A percentile compares a stretch with the other conserved stretches of the same genome.
Conservation (phyloP, 2,329 filamentous ascomycete species). For the Diaporthe sp. region DNA sequence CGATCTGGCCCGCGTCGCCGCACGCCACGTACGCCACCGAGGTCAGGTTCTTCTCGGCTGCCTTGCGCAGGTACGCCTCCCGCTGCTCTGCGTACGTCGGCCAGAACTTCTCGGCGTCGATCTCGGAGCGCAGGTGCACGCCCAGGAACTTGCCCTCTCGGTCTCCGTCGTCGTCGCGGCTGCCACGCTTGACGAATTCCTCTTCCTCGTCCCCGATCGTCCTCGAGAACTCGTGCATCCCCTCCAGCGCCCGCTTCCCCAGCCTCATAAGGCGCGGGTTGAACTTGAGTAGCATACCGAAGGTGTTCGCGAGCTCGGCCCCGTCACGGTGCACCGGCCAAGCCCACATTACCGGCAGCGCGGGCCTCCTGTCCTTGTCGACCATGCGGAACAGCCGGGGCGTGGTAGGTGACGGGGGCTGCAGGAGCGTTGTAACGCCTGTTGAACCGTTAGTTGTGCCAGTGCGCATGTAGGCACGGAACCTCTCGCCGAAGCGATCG, state of each 20-base stretch:
- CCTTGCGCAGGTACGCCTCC: constrained; percentile 55
- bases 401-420: constrained; percentile 42
- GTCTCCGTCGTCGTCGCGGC: neutral
- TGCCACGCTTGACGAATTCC: neutral
- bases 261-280: constrained; percentile 57
- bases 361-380: constrained; percentile 50
- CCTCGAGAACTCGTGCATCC: constrained; percentile 53
- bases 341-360: constrained; percentile 56
- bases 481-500: constrained; percentile 52
- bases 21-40: constrained; percentile 61
- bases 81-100: constrained; percentile 60
- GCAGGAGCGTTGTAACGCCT: neutral
- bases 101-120: constrained; percentile 61
- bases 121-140: constrained; percentile 62
- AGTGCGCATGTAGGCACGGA: constrained; percentile 12
- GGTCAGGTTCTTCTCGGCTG: constrained; percentile 46
- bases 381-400: constrained; percentile 57
- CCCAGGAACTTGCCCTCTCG: constrained; percentile 52
- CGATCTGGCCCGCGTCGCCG: constrained; percentile 58
- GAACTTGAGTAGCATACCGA: constrained; percentile 57
- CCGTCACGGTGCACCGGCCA: constrained; percentile 63
- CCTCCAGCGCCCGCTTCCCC: constrained; percentile 53
- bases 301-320: constrained; percentile 61
- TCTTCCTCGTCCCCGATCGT: neutral
- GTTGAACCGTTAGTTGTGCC: neutral